Conservation (phyloP, 2,329 filamentous ascomycete species). For the Cercospora sojina region DNA sequence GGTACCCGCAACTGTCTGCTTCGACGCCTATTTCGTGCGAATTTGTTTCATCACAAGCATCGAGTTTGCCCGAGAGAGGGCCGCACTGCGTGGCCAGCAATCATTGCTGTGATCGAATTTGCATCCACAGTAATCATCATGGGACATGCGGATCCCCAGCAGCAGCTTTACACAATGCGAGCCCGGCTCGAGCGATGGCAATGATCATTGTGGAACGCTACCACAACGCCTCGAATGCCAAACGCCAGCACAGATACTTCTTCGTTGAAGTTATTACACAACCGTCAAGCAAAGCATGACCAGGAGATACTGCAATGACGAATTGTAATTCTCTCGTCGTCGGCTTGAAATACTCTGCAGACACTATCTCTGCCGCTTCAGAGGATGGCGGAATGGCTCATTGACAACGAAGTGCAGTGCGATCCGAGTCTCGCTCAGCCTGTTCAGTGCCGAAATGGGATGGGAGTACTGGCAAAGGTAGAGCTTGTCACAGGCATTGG, state of each 20-base stretch:
- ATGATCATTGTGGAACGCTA: background rate
- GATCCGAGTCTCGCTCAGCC: no score
- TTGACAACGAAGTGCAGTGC: no score
- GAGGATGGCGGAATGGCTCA: no score
- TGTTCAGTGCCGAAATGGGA: background rate
- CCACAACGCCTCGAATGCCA: background rate
- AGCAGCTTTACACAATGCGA: background rate
- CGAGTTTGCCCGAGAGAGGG: background rate
- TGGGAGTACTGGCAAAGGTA: background rate
- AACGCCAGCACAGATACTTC: background rate
- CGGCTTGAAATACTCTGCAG: background rate
- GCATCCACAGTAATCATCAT: background rate
- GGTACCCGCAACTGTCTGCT: background rate
- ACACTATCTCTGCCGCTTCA: background rate
- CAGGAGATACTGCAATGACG: background rate
- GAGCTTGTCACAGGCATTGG: background rate
- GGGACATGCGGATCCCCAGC: background rate
- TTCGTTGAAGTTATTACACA: background rate
- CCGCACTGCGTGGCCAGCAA: background rate
- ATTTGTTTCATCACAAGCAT: background rate
- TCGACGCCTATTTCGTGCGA: background rate
- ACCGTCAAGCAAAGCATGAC: background rate
- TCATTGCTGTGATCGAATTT: background rate
- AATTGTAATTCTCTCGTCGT: background rate
- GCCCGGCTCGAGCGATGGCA: background rate